These are phyloP conservation scores for Paecilomyces variotii DNA, from an alignment of 2,329 filamentous ascomycete species.

Conservation along the genomic window DNA sequence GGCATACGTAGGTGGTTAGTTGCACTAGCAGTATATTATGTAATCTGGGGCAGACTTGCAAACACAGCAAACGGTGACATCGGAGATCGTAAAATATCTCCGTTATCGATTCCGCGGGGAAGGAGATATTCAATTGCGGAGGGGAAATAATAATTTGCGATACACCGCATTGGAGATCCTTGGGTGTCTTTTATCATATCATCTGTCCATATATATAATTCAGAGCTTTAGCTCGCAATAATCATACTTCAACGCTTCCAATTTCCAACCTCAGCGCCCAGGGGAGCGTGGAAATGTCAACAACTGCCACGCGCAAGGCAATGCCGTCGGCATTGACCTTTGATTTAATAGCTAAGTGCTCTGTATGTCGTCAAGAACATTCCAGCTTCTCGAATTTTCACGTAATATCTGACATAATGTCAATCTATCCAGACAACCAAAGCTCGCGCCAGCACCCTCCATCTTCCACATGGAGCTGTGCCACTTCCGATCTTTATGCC, in stretches of 20 bases:
- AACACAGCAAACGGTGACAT: slow-evolving; percentile 8
- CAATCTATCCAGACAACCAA: slow-evolving; percentile 65
- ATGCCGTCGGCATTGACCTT: slow-evolving; percentile 63
- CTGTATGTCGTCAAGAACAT: slow-evolving; percentile 48
- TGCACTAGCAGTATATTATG: neutral
- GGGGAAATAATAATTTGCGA: neutral
- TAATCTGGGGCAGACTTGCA: neutral
- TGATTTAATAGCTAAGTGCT: slow-evolving; percentile 69
- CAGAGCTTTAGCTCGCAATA: neutral
- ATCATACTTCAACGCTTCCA: neutral
- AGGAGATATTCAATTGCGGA: neutral
- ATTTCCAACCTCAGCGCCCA: slow-evolving; percentile 1
- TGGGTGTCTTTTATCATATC: neutral
- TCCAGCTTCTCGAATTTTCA: neutral
- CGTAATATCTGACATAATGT: slow-evolving; percentile 2
- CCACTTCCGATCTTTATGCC: slow-evolving; percentile 96
- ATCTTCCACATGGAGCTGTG: slow-evolving; percentile 84
- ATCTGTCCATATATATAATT: neutral
- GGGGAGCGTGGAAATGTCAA: slow-evolving; percentile 22
- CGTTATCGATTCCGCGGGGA: neutral
- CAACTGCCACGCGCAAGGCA: slow-evolving; percentile 18
- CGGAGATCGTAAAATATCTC: neutral
- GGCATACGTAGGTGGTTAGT: no score
- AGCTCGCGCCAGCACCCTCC: slow-evolving; percentile 80
- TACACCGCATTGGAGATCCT: neutral